Percentiles rank a stretch among this genome's conserved stretches.
Evolutionary conservation across 768 basidiomycete genomes (phyloP).

Genomic region (Boletus coccyginus): DNA sequence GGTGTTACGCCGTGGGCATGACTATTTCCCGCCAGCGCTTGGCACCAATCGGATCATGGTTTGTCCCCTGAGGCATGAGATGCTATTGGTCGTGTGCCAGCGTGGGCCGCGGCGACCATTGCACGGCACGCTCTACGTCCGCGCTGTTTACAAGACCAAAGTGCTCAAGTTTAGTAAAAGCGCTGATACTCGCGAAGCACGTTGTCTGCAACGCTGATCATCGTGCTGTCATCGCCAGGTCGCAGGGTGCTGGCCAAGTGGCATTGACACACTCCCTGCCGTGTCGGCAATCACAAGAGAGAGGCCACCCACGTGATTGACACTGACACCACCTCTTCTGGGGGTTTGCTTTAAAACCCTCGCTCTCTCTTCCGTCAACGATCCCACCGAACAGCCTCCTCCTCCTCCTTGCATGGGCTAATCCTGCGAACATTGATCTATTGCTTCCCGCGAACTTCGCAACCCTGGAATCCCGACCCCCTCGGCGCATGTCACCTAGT

Average conservation of each 20-base stretch:
- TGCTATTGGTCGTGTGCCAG: background rate
- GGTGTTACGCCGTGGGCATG: background rate
- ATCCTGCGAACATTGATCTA: background rate
- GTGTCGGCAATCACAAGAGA: background rate
- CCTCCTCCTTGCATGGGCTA: constrained; percentile 14
- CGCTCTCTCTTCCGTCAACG: too few relatives aligned
- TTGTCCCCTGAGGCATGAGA: background rate
- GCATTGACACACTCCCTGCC: background rate
- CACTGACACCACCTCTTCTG: background rate
- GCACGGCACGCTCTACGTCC: constrained; percentile 14
- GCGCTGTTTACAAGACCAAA: background rate
- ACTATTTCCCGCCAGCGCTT: background rate
- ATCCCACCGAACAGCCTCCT: too few relatives aligned
- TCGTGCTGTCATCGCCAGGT: constrained; percentile 3
- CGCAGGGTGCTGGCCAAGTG: background rate
- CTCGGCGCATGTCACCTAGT: constrained; percentile 20
- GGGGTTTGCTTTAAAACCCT: background rate
- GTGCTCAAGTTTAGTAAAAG: background rate
- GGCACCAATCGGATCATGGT: background rate
- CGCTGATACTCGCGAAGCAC: background rate
- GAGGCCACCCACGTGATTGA: background rate
- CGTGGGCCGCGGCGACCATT: background rate
- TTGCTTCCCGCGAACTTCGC: background rate
- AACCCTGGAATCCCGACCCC: constrained; percentile 22
- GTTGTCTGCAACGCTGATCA: background rate